Base-by-base conservation (phyloP, 2,329 filamentous ascomycete species). In the Acephala macrosclerotiorum region DNA sequence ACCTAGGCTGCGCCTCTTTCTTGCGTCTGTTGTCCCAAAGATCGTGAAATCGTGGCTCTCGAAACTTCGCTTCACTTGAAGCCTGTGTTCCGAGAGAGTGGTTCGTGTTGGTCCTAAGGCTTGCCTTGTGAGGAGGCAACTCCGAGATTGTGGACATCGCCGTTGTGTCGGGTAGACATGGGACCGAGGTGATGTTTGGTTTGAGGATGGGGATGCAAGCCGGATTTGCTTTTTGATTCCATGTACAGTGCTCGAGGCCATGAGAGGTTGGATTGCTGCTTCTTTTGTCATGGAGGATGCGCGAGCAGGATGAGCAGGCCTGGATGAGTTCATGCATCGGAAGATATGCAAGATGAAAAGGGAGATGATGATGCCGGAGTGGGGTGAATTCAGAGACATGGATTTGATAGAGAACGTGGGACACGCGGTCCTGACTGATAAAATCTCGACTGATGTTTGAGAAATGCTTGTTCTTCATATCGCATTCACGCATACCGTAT, bases 401-500 rank as follows among this genome's bases (percentile, higher is more conserved):
- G 20, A 7, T 49, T 49, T 5, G 45, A 51, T 26, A n/a, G 25
- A 47, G 42, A 22, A 8, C 18, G 42, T n/a, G 42, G n/a, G 42
- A 47, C 42, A 47, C 3, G 2, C 42, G 42, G 42, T n/a, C 5
- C n/a, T 14, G 20, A 25, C n/a, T 22, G 14, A 2, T 5, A 6
- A n/a, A 49, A 49, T 49, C 14, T 53, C 49, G 7, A 49, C n/a
- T 33, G 49, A 53, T 53, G 49, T 53, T 53, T 53, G 49, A 53
- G 49, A 49, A 45, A 29, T 53, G 49, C 26, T 33, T 26, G 14
- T 33, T 53, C 8, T 53, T 33, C 18, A 29, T 11, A 26, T 29
- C 49, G 49, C 25, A 33, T 29, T 22, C 22, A 53, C 26, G 49
- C 25, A 33, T 53, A 14, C 14, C 26, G 22, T 49, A 18, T 53